These are phyloP conservation scores for Groenewaldozyma tartarivorans DNA, from an alignment of 805 yeast species.

Conservation along the genomic window DNA sequence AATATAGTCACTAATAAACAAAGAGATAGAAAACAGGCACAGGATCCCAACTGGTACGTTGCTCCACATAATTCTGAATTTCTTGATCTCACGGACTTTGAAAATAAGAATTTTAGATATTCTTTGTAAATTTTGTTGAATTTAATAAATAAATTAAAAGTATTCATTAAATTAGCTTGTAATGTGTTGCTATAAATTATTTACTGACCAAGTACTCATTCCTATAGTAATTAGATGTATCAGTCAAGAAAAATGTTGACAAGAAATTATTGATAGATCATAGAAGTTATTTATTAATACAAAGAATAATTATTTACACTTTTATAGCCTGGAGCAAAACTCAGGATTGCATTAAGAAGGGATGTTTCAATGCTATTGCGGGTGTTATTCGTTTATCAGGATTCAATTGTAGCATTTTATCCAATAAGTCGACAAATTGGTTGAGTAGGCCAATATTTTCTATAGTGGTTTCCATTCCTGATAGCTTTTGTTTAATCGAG, in stretches of 20 bases:
- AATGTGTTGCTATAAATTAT: too few relatives aligned
- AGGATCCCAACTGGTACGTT: neutral
- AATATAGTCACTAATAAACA: neutral
- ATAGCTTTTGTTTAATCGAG: constrained; percentile 8
- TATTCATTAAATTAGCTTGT: too few relatives aligned
- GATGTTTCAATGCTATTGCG: constrained; percentile 51
- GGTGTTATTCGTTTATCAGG: constrained; percentile 67
- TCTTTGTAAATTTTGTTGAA: constrained; percentile 4
- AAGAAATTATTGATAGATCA: neutral
- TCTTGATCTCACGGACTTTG: constrained; percentile 42
- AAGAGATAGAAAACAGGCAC: constrained; percentile 3
- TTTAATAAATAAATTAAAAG: too few relatives aligned
- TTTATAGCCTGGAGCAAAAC: neutral
- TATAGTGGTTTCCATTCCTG: constrained; percentile 8
- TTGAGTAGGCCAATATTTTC: constrained; percentile 9
- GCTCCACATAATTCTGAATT: constrained; percentile 10
- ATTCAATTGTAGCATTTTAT: constrained; percentile 28
- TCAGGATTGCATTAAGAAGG: constrained; percentile 31
- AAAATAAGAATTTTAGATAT: constrained; percentile 36
- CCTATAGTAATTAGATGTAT: too few relatives aligned
- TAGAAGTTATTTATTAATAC: neutral
- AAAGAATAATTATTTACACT: neutral
- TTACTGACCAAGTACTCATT: too few relatives aligned
- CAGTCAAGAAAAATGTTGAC: too few relatives aligned
- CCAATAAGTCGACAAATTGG: constrained; percentile 23